These are phyloP conservation scores for Vachellia pachyceras DNA, from an alignment of 306 rosid genomes.

Conservation along the genomic window DNA sequence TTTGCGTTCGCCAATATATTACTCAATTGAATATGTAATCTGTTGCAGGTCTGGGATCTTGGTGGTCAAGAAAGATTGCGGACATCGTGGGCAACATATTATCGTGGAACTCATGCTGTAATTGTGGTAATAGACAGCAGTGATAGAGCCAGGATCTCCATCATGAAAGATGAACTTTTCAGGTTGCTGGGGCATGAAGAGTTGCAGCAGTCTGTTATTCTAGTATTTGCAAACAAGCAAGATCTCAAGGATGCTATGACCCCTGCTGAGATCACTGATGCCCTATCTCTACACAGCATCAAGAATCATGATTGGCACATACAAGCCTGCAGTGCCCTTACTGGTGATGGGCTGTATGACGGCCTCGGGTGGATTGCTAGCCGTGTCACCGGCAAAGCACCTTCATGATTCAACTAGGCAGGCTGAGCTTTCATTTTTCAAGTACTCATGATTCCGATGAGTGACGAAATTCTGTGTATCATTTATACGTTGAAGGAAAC, in stretches of 20 bases:
- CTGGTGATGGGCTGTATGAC: conserved; percentile 90
- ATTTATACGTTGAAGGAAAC: conserved; percentile 36
- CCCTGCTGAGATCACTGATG: conserved; percentile 96
- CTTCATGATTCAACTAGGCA: conserved; percentile 46
- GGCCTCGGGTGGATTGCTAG: conserved; percentile 97
- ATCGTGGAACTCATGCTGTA: conserved; percentile 92
- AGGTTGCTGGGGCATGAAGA: conserved; percentile 94
- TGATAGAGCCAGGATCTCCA: conserved; percentile 86
- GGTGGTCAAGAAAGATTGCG: conserved; percentile 98
- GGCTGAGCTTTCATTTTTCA: conserved; percentile 43
- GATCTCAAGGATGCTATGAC: conserved; percentile 99
- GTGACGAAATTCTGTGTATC: conserved; percentile 52
- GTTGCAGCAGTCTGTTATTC: conserved; percentile 78
- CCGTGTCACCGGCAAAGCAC: conserved; percentile 78
- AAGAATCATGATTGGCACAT: conserved; percentile 99
- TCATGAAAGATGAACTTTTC: conserved; percentile 96
- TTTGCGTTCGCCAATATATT: conserved; percentile 15
- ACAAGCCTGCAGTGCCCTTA: conserved; percentile 96
- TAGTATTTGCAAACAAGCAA: conserved; percentile 93
- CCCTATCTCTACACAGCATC: conserved; percentile 93
- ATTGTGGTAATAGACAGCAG: conserved; percentile 94
- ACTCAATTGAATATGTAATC: conserved; percentile 19
- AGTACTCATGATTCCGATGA: conserved; percentile 39
- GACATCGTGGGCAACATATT: conserved; percentile 98
- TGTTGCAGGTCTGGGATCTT: conserved; percentile 92